These are phyloP conservation scores for Ilyonectria robusta DNA, from an alignment of 2,329 filamentous ascomycete genomes.

Conservation along the genomic window DNA sequence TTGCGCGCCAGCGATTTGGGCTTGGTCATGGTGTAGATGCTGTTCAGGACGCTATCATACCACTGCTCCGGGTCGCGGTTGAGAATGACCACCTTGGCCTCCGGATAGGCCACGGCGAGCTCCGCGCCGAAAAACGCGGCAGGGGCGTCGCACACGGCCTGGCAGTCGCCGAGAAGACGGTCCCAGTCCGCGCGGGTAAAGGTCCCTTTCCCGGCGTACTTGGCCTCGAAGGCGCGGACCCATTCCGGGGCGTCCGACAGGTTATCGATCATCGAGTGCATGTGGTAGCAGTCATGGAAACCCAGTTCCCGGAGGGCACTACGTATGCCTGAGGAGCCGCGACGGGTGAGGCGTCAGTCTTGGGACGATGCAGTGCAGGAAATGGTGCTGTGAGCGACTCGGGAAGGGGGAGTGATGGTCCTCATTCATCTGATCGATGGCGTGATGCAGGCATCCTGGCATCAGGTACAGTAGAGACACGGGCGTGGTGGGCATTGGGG, in stretches of 20 bases:
- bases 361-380: neutral
- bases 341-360: conserved; percentile 27
- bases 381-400: neutral
- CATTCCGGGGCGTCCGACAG: conserved; percentile 47
- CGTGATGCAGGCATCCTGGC: conserved; percentile 18
- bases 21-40: conserved; percentile 50
- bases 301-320: conserved; percentile 53
- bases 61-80: conserved; percentile 57
- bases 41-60: conserved; percentile 48
- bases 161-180: conserved; percentile 59
- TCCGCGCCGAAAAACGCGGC: conserved; percentile 64
- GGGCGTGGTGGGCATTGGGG: neutral
- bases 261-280: conserved; percentile 50
- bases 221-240: conserved; percentile 51
- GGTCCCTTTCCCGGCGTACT: conserved; percentile 49
- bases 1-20: conserved; percentile 42
- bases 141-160: conserved; percentile 70
- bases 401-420: conserved; percentile 2
- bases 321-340: conserved; percentile 49
- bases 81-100: conserved; percentile 57
- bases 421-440: conserved; percentile 18
- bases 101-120: conserved; percentile 51
- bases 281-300: conserved; percentile 55
- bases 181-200: conserved; percentile 61
- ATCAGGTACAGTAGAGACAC: conserved; percentile 5